These are phyloP conservation scores for Endoconidiophora polonica DNA, from an alignment of 2,329 filamentous ascomycete species.

Conservation along the genomic window DNA sequence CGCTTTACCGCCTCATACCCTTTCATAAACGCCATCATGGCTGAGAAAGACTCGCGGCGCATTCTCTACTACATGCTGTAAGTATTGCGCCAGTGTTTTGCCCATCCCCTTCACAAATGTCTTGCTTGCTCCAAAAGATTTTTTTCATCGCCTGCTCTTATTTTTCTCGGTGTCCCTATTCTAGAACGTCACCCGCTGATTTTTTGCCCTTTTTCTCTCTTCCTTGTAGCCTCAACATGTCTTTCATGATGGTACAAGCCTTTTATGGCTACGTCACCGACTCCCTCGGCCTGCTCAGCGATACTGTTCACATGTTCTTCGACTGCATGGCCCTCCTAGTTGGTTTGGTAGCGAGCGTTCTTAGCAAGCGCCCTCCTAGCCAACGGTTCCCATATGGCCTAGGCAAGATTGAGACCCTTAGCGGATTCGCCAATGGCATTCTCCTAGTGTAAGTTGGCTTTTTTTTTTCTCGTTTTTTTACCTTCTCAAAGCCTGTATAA, in stretches of 20 bases:
- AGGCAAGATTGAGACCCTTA: conserved; percentile 90
- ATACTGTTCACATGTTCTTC: conserved; percentile 99
- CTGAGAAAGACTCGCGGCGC: conserved; percentile 79
- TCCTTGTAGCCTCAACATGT: conserved; percentile 60
- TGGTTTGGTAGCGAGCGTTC: conserved; percentile 77
- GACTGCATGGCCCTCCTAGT: conserved; percentile 87
- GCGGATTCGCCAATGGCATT: conserved; percentile 90
- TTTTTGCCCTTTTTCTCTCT: not conserved
- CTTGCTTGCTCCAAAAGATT: not conserved
- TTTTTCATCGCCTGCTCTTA: not conserved
- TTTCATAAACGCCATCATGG: conserved; percentile 67
- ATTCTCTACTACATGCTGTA: conserved; percentile 97
- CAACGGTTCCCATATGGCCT: conserved; percentile 85
- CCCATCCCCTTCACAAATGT: not conserved
- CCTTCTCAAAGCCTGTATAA: not conserved
- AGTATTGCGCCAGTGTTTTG: conserved; percentile 19
- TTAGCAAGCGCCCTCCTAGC: conserved; percentile 92
- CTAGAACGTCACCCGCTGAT: not conserved
- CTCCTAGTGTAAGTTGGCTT: conserved; percentile 56
- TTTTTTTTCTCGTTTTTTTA: not conserved
- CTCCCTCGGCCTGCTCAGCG: conserved; percentile 84
- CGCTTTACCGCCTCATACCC: conserved; percentile 53
- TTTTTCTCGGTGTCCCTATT: too few relatives aligned
- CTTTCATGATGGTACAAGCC: conserved; percentile 86
- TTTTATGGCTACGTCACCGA: conserved; percentile 90